A percentile compares a stretch with the other conserved stretches of the same genome.
Conservation (phyloP, 768 basidiomycete species). For the Arthromyces matolae region DNA sequence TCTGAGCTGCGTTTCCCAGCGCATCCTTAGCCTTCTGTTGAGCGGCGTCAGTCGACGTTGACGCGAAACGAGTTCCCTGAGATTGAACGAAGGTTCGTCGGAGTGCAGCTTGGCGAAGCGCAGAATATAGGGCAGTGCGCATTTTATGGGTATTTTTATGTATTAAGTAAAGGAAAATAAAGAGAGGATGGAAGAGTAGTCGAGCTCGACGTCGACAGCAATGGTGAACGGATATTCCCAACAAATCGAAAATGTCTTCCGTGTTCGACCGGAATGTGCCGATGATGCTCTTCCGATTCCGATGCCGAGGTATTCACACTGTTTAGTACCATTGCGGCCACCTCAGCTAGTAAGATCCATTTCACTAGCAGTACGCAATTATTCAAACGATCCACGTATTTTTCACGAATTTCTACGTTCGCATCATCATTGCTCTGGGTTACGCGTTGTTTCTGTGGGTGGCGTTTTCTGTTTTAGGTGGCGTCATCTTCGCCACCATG, state of each 20-base stretch:
- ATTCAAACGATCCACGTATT: no score
- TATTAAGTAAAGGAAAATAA: constrained; percentile 2
- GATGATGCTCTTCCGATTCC: constrained; percentile 5
- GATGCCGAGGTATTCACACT: constrained; percentile 1
- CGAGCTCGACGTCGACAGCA: constrained; percentile 4
- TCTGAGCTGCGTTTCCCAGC: constrained; percentile 54
- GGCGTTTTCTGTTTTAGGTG: constrained; percentile 6
- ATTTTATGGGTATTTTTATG: constrained; percentile 17
- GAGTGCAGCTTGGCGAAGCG: constrained; percentile 27
- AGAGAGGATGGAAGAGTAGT: constrained; percentile 5
- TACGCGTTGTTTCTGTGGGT: background rate
- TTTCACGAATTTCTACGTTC: no score
- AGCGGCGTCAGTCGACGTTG: constrained; percentile 40
- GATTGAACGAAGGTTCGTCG: constrained; percentile 16
- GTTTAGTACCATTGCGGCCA: no score
- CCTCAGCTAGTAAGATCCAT: no score
- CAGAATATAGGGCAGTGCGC: constrained; percentile 24
- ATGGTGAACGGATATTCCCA: background rate
- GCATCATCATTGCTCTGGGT: background rate
- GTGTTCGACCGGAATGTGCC: constrained; percentile 14
- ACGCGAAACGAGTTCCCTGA: constrained; percentile 30
- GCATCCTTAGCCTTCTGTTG: constrained; percentile 74
- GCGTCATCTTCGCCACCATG: constrained; percentile 7
- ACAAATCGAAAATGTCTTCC: constrained; percentile 16
- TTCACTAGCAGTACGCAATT: background rate